Evolutionary conservation across 2,329 filamentous ascomycete genomes (phyloP), one percentile per base, ranked within the genome.

Genomic region (Coniochaeta sp.): DNA sequence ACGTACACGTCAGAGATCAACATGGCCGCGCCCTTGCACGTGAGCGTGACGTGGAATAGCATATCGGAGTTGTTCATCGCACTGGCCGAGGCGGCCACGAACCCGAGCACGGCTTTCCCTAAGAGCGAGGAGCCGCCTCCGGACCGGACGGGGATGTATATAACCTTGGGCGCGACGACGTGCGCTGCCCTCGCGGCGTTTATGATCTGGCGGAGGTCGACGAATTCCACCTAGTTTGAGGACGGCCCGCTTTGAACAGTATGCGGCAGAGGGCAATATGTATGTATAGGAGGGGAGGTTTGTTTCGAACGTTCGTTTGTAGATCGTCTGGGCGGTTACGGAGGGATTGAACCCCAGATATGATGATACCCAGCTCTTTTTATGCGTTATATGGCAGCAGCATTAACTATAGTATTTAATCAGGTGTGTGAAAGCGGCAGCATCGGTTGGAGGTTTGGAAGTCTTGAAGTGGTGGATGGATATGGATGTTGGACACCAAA

Each of bases 1-100:
- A 86, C 91, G 57, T 96, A 96, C 69, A 95, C 91, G 0, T 83
- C 86, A 49, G 78, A 80, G 32, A 74, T 95, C 59, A 91, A 89
- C 65, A 95, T 97, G 88, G 85, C 87, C 51, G 85, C 91, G 3
- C 94, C 94, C 6, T 74, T 97, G 35, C 95, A 99, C 71, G 94
- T 96, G 50, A 96, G 90, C 63, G 91, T 94, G 27, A 94, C 87
- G 6, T 99, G 94, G 94, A 85, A 82, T 62, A 95, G 89, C 61
- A 96, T 97, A 59, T 87, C 87, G 57, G 94, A 99, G 69, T 79
- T 97, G 31, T 99, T 97, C 68, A 90, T 96, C 22, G 85, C 82
- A 31, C 80, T 97, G 52, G 94, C 94, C 6, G 94, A 97, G 69
- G 87, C 89, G 35, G 92, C 92, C 6, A 94, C 91, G 42, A 91